phyloP scores from a whole-genome alignment of 495 filamentous ascomycete genomes.

The Paragyromitra xinjiangensis region DNA sequence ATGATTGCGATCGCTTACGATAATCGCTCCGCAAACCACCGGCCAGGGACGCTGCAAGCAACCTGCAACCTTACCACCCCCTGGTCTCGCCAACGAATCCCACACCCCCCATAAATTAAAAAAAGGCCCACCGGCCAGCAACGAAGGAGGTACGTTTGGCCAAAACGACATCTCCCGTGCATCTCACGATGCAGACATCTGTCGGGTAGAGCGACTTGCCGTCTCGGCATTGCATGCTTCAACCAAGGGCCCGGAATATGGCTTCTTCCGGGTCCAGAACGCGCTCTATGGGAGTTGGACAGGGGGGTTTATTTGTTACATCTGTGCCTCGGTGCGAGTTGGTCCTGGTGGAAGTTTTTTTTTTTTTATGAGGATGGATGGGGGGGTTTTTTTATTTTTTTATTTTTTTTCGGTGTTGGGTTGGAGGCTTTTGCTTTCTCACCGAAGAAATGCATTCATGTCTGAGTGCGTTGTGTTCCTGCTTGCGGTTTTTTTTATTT shows the following conservation, averaged over 20 bases:
- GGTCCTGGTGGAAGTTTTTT: background rate
- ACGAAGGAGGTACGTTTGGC: constrained; percentile 22
- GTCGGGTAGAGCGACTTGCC: constrained; percentile 40
- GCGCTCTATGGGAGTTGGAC: constrained; percentile 35
- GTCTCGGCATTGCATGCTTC: constrained; percentile 48
- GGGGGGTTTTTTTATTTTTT: background rate
- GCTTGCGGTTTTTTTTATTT: background rate
- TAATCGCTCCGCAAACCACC: constrained; percentile 5
- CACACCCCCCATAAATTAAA: background rate
- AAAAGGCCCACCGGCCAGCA: constrained; percentile 24
- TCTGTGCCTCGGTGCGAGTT: background rate
- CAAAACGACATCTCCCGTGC: constrained; percentile 47
- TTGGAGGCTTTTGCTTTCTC: background rate
- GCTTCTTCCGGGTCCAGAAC: constrained; percentile 52
- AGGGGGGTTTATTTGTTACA: constrained; percentile 48
- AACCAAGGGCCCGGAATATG: constrained; percentile 53
- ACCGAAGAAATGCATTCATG: constrained; percentile 8
- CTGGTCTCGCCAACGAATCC: constrained; percentile 6
- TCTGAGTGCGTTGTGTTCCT: constrained; percentile 2
- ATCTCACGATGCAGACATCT: constrained; percentile 29
- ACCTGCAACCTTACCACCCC: constrained; percentile 16
- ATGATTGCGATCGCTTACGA: constrained; percentile 25
- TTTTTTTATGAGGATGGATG: background rate
- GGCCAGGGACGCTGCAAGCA: constrained; percentile 21
- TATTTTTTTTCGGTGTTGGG: constrained; percentile 1